A percentile compares a stretch with the other conserved stretches of the same genome.
phyloP scores from a whole-genome alignment of 2,329 filamentous ascomycete species.

The Tolypocladium capitatum region DNA sequence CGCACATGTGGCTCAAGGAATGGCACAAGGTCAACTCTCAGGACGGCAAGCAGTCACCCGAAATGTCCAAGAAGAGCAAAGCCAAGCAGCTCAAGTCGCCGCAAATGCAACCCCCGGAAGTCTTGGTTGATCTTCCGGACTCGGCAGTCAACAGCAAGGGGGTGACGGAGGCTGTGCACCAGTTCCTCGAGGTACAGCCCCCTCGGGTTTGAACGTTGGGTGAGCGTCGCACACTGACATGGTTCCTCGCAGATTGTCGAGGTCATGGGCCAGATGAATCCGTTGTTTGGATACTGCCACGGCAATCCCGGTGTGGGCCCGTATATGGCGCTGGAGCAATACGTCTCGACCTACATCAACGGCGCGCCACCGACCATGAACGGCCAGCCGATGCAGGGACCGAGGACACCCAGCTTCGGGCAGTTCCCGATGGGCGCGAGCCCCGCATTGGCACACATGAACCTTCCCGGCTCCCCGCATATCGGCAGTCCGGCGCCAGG shows the following conservation, averaged over 20 bases:
- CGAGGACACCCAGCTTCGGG: slow-evolving; percentile 40
- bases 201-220: slow-evolving; percentile 6
- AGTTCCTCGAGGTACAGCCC: slow-evolving; percentile 46
- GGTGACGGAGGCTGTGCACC: slow-evolving; percentile 46
- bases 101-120: slow-evolving; percentile 42
- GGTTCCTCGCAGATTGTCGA: slow-evolving; percentile 39
- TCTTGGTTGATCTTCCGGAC: slow-evolving; percentile 42
- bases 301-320: slow-evolving; percentile 39
- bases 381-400: slow-evolving; percentile 35
- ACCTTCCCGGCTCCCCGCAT: slow-evolving; percentile 49
- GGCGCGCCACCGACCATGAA: slow-evolving; percentile 26
- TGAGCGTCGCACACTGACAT: neutral
- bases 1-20: slow-evolving; percentile 52
- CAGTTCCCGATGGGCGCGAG: slow-evolving; percentile 48
- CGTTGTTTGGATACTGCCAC: slow-evolving; percentile 46
- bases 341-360: slow-evolving; percentile 36
- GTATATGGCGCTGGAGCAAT: slow-evolving; percentile 47
- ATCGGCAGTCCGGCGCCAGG: slow-evolving; percentile 47
- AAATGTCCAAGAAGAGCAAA: slow-evolving; percentile 56
- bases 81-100: slow-evolving; percentile 46
- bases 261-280: slow-evolving; percentile 54
- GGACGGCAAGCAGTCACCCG: slow-evolving; percentile 46
- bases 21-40: slow-evolving; percentile 46
- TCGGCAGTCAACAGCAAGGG: slow-evolving; percentile 46
- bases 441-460: slow-evolving; percentile 45